Percentiles rank a stretch among this genome's conserved stretches.
Conservation (phyloP, 345 rosid species). For the Acer negundo region DNA sequence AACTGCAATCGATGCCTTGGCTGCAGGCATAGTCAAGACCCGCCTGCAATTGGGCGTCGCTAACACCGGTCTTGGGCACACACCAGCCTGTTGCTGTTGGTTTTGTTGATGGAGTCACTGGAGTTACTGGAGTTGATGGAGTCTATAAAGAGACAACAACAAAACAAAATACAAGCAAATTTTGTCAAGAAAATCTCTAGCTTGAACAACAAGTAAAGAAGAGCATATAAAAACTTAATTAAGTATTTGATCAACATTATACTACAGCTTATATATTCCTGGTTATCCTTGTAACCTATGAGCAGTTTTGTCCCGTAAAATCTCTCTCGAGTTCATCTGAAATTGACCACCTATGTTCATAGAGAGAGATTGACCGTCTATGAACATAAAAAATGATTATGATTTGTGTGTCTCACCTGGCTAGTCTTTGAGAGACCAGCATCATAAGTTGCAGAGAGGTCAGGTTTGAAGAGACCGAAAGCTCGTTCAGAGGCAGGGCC, state of each 20-base stretch:
- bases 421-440: conserved; percentile 68
- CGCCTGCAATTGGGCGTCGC: conserved; percentile 62
- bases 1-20: conserved; percentile 58
- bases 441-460: conserved; percentile 72
- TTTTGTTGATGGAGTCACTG: conserved; percentile 49
- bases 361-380: background rate
- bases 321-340: background rate
- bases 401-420: conserved; percentile 46
- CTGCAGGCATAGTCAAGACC: conserved; percentile 79
- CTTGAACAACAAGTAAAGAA: background rate
- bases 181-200: background rate
- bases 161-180: background rate
- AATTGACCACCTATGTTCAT: no score
- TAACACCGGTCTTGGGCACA: conserved; percentile 53
- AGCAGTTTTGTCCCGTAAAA: background rate
- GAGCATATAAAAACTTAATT: background rate
- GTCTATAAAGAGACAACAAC: background rate
- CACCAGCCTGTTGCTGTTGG: conserved; percentile 61
- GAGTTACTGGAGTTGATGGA: conserved; percentile 27
- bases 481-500: conserved; percentile 84
- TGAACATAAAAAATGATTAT: no score
- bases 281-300: background rate
- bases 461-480: conserved; percentile 75
- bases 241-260: background rate
- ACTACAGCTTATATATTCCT: background rate